Evolutionary conservation across 208 protist species (phyloP).

Genomic region (Wallacemonas sp.): DNA sequence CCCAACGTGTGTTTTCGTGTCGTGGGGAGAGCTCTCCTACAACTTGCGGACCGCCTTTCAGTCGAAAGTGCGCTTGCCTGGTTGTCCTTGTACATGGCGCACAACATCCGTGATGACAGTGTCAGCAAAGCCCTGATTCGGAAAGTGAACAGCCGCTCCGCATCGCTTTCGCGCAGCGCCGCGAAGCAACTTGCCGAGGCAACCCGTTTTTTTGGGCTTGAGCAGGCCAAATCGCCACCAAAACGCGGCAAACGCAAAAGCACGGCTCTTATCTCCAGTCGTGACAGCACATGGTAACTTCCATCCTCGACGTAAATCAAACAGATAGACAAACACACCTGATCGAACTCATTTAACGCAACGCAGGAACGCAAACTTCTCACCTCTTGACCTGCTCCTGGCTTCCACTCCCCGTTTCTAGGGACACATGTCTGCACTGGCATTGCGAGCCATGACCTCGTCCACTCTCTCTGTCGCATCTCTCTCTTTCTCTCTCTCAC

Average conservation of each 20-base stretch:
- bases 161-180: slow-evolving; percentile 3
- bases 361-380: too few species aligned
- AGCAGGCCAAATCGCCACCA: background rate
- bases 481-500: too few species aligned
- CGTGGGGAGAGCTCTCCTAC: slow-evolving; percentile 48
- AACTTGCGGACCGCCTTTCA: slow-evolving; percentile 33
- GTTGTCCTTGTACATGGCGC: slow-evolving; percentile 61
- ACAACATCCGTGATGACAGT: slow-evolving; percentile 65
- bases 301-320: background rate
- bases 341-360: too few species aligned
- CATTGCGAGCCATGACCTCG: too few species aligned
- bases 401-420: too few species aligned
- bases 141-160: slow-evolving; percentile 12
- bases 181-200: slow-evolving; percentile 23
- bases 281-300: background rate
- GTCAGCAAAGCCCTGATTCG: slow-evolving; percentile 55
- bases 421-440: too few species aligned
- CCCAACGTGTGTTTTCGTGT: slow-evolving; percentile 65
- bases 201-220: slow-evolving; percentile 24
- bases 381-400: too few species aligned
- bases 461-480: too few species aligned
- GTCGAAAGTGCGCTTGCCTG: slow-evolving; percentile 57
- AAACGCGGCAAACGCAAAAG: background rate
- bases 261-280: background rate
- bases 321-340: too few species aligned